Conservation (phyloP, 768 basidiomycete species). For the Boletus sp. region DNA sequence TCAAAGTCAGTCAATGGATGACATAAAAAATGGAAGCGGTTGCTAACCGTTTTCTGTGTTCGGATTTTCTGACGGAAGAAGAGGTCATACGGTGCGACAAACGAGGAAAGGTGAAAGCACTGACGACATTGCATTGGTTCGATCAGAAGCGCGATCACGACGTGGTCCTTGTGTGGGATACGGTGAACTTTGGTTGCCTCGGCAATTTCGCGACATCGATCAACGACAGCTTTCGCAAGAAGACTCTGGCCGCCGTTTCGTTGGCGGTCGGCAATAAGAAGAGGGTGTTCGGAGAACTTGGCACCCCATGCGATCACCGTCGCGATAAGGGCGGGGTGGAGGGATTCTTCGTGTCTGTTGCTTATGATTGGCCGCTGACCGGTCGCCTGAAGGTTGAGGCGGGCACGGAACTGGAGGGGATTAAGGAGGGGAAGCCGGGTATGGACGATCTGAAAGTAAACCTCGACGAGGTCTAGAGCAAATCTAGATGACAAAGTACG, state of each 20-base stretch:
- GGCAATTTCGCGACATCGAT: slow-evolving; percentile 81
- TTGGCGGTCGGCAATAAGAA: slow-evolving; percentile 75
- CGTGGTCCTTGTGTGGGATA: slow-evolving; percentile 73
- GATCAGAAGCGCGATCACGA: slow-evolving; percentile 77
- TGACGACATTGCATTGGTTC: slow-evolving; percentile 86
- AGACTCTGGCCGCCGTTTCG: slow-evolving; percentile 70
- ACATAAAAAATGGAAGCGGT: slow-evolving; percentile 15
- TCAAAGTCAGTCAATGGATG: slow-evolving; percentile 18
- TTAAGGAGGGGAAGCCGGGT: slow-evolving; percentile 86
- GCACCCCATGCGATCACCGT: slow-evolving; percentile 90
- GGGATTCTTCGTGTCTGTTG: slow-evolving; percentile 39
- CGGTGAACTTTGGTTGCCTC: slow-evolving; percentile 88
- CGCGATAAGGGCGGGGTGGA: slow-evolving; percentile 77
- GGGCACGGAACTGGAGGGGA: slow-evolving; percentile 74
- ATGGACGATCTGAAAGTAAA: slow-evolving; percentile 92
- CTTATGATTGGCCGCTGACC: slow-evolving; percentile 22
- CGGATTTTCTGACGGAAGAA: slow-evolving; percentile 56
- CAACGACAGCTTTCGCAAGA: slow-evolving; percentile 73
- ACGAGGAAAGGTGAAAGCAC: slow-evolving; percentile 33
- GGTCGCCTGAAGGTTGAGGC: slow-evolving; percentile 48
- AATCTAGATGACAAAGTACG: slow-evolving; percentile 51
- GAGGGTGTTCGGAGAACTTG: slow-evolving; percentile 88
- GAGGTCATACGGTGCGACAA: slow-evolving; percentile 6
- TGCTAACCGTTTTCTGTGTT: slow-evolving; percentile 64
- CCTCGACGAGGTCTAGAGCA: slow-evolving; percentile 89